phyloP scores from a whole-genome alignment of 2,329 filamentous ascomycete species.

The Myrmaecium sp. region DNA sequence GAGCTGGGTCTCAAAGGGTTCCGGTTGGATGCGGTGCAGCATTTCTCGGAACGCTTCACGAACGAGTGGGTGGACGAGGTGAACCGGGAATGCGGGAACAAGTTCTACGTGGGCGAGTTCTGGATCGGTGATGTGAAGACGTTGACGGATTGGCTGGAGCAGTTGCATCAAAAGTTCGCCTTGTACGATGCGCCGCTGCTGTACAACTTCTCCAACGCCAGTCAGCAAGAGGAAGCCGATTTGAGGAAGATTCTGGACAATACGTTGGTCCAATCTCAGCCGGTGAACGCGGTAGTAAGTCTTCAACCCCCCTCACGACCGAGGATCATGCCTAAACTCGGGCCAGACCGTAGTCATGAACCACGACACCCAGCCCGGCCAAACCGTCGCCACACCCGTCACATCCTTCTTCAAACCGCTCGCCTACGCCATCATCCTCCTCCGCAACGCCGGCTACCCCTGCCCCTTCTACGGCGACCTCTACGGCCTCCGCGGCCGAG shows the following conservation, averaged over 20 bases:
- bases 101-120: slow-evolving; percentile 53
- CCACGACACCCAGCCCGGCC: slow-evolving; percentile 52
- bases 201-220: slow-evolving; percentile 36
- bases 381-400: slow-evolving; percentile 45
- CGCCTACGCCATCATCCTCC: slow-evolving; percentile 54
- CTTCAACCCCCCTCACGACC: background rate
- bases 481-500: slow-evolving; percentile 44
- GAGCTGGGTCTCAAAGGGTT: slow-evolving; percentile 47
- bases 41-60: slow-evolving; percentile 52
- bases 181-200: slow-evolving; percentile 55
- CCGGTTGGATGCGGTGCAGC: slow-evolving; percentile 55
- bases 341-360: slow-evolving; percentile 50
- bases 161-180: slow-evolving; percentile 38
- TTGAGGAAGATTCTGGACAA: slow-evolving; percentile 46
- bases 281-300: slow-evolving; percentile 40
- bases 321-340: slow-evolving; percentile 1
- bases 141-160: slow-evolving; percentile 40
- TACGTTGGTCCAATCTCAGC: slow-evolving; percentile 38
- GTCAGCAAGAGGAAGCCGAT: slow-evolving; percentile 22
- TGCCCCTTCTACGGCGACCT: slow-evolving; percentile 57
- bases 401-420: slow-evolving; percentile 52
- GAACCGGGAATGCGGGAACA: slow-evolving; percentile 29
- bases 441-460: slow-evolving; percentile 44
- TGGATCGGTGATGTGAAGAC: slow-evolving; percentile 43
- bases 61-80: slow-evolving; percentile 45